Evolutionary conservation across 2,329 filamentous ascomycete genomes (phyloP), one percentile per base, ranked within the genome.

Genomic region (Saccharata proteae): DNA sequence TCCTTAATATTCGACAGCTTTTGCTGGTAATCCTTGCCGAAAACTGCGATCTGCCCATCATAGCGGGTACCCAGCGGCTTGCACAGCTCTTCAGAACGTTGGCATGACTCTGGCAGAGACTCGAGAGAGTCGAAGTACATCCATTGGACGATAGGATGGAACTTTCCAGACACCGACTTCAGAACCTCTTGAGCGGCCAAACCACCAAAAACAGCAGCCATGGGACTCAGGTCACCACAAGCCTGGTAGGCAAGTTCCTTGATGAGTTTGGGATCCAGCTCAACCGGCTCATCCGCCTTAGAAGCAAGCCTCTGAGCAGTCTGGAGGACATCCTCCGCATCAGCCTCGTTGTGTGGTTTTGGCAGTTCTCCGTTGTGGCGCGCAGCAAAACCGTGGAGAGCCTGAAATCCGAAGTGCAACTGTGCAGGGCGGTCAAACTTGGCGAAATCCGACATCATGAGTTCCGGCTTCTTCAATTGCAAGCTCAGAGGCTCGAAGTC

Each of bases 101-200:
- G 66, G 26, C 68, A 71, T 11, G 73, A 80, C 2, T 76, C 70
- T 2, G 90, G 88, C 3, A 98, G 68, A 7, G 90, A 93, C 58
- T 98, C 90, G n/a, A 98, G 65, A 2, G 90, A 93, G 58, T 98
- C 90, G 46, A 94, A 92, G 65, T 98, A 96, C 54, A 98, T 70
- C 76, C 82, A 96, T 56, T 98, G 90, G 44, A 80, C 71, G 42
- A 96, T 77, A n/a, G 90, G 90, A 47, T 84, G 75, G 63, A 98
- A 98, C 59, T 98, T 98, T 44, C 90, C 90, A 31, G 90, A 98
- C 5, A 98, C 83, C 12, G 88, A 84, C 61, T 98, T 98, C 38
- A 98, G 70, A 14, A 94, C 79, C 57, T 98, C 90, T 54, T 98
- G 90, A 1, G 90, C 90, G 16, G 83, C 73, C 44, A 94, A 72